Base-by-base conservation (phyloP, 2,329 filamentous ascomycete genomes). In the Arthrobotrys sinensis region DNA sequence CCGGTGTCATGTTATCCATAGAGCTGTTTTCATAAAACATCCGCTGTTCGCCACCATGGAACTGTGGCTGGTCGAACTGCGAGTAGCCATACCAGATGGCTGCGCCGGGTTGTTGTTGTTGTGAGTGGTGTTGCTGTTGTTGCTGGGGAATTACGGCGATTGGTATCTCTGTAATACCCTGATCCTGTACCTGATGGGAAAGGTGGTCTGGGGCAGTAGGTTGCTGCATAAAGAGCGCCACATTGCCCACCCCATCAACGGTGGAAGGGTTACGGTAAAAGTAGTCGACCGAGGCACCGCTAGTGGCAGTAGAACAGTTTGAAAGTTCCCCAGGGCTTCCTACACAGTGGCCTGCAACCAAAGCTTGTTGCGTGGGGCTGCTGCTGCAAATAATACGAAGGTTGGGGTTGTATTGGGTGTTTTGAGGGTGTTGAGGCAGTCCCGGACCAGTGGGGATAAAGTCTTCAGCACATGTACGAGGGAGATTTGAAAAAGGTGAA, bases 251-350 rank as follows among this genome's bases (percentile, higher is more conserved):
- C 8, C 45, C 38, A 21, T 78, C 67, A 32, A 78, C 67, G 3
- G 67, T 71, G 3, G 65, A 63, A 19, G 86, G 83, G 1, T 86
- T 85, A 32, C 88, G 87, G 79, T 89, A 88, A 4, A 88, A 88
- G 82, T 91, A 91, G 81, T 82, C 81, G 8, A 81, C 88, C 88
- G 67, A 86, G 84, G 52, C 89, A 87, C 79, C 88, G 87, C 8
- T 87, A 85, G 19, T 87, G 85, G 80, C 88, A 88, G 53, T 87
- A 86, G 70, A 88, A 4, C 85, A 85, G 0, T 88, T 86, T 4
- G 89, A 90, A 83, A 89, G 90, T 81, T 86, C 87, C 73, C 85
- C 87, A 0, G 89, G 89, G 81, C 89, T 90, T 82, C 87, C 90
- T 80, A 88, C 86, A 4, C 86, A 85, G 28, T 86, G 83, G 77